Base-by-base conservation (phyloP, 2,329 filamentous ascomycete species). In the Aspergillus brunneoviolaceus region DNA sequence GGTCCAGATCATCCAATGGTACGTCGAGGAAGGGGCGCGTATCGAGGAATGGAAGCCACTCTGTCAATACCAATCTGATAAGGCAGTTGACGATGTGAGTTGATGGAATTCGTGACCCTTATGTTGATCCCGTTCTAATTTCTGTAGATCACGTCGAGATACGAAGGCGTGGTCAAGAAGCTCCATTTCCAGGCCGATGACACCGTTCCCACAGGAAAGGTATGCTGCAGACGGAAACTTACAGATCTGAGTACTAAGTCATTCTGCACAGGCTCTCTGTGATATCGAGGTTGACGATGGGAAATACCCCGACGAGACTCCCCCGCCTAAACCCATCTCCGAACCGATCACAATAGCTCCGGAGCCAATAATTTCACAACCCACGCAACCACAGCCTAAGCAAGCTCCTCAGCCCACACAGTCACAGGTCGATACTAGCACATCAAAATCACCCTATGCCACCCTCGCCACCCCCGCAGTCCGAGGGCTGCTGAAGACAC, bases 1-100 rank as follows among this genome's bases (percentile, higher is more conserved):
- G 80, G 96, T 95, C 73, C 95, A 99, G 78, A 91, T 99, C 71
- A 98, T 98, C 71, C 95, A 99, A 81, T 99, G 95, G 95, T 99
- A 98, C 75, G 94, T 99, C 66, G 90, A 97, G 78, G 92, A 96
- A 53, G 94, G 93, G 60, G 95, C 95, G 39, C 88, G 90, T 60
- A 93, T 99, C 69, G 93, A 99, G 80, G 94, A 99, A 80, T 99
- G 96, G 84, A 95, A 96, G 69, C 95, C 94, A 61, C 84, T 99
- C 51, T 99, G 95, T 79, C 95, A 99, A 80, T 96, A 99, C 49
- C 95, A 98, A 76, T 97, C 93, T 70, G 95, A 99, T 80, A 99
- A 99, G 78, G 95, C 95, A 25, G 83, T 85, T 54, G 83, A 84
- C 52, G 84, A 86, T 76, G 83, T 85, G 39, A 62, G 72, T 69